Base-by-base conservation (phyloP, 768 basidiomycete species). In the Lactarius hatsudake region DNA sequence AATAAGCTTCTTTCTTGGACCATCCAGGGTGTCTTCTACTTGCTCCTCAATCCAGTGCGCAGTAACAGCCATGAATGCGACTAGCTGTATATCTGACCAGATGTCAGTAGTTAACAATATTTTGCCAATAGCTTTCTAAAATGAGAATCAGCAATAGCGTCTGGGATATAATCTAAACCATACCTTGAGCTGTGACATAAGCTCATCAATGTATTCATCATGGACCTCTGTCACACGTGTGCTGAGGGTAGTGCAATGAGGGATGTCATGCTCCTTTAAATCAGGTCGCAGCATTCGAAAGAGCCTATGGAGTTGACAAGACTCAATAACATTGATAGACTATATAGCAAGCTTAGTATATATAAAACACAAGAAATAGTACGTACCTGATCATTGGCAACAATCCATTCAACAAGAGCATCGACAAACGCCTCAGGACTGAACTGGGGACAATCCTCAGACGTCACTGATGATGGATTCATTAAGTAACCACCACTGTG, bases 41-140 rank as follows among this genome's bases (percentile, higher is more conserved):
- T 42, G 9, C 40, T 42, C 40, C 13, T 79, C 61, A 42, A 81
- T 76, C 79, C 78, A 83, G 62, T 82, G 81, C 1, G 75, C 79
- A 3, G 80, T 82, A 0, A 81, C 74, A 13, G 79, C 81, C 79
- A 82, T 81, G 69, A 73, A 82, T 13, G 80, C 74, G 0, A 54
- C 34, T 10, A 76, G 70, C 54, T 79, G 78, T 5, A 70, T 66
- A 56, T 81, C 78, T 12, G 75, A 69, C 81, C 71, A 72, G 9
- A 69, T 32, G 28, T 72, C 68, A 1, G 68, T 40, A 1, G 66
- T 69, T 28, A 65, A 63, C 1, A 63, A 69, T 9, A 70, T 34
- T 18, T 32, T 60, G 7, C 59, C 59, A 7, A 59, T 17, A 42
- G 40, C 40, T 42, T 42, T 42, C 40, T 42, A 6, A 42, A 42